Evolutionary conservation across 129 eudicot genomes (phyloP).

Genomic region (Flaveria robusta): DNA sequence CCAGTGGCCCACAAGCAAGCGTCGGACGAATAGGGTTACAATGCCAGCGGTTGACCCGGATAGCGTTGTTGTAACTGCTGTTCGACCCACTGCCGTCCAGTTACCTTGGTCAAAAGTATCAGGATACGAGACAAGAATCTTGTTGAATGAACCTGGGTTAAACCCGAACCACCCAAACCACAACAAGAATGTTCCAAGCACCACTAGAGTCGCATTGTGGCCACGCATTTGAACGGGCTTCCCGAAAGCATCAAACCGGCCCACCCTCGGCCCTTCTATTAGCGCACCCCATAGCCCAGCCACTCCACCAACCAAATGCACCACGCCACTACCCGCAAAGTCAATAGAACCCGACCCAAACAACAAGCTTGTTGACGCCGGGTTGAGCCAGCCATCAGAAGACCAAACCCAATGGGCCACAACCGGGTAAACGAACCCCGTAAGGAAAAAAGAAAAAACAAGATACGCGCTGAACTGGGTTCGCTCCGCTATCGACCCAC

Average conservation of each 20-base stretch:
- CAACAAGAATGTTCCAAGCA: slow-evolving; percentile 62
- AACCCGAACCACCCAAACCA: slow-evolving; percentile 83
- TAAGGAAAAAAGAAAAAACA: slow-evolving; percentile 54
- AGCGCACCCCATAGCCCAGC: slow-evolving; percentile 67
- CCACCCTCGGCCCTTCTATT: slow-evolving; percentile 73
- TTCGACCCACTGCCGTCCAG: slow-evolving; percentile 66
- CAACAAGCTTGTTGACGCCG: slow-evolving; percentile 37
- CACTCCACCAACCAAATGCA: slow-evolving; percentile 68
- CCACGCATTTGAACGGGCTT: slow-evolving; percentile 67
- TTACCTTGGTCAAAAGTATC: slow-evolving; percentile 50
- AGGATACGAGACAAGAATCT: slow-evolving; percentile 56
- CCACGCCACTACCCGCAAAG: slow-evolving; percentile 75
- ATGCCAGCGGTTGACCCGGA: slow-evolving; percentile 66
- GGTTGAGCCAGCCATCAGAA: slow-evolving; percentile 57
- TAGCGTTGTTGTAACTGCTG: slow-evolving; percentile 63
- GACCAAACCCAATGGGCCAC: slow-evolving; percentile 81
- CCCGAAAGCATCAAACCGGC: slow-evolving; percentile 65
- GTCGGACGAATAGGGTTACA: slow-evolving; percentile 56
- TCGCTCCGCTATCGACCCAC: slow-evolving; percentile 65
- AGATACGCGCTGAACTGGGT: slow-evolving; percentile 66
- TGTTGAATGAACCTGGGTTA: slow-evolving; percentile 62
- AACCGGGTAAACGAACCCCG: slow-evolving; percentile 66
- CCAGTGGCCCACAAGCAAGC: slow-evolving; percentile 67
- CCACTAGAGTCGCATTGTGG: slow-evolving; percentile 62
- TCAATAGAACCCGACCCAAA: slow-evolving; percentile 67